phyloP scores from a whole-genome alignment of 2,329 filamentous ascomycete species.

The Coleophoma crateriformis region DNA sequence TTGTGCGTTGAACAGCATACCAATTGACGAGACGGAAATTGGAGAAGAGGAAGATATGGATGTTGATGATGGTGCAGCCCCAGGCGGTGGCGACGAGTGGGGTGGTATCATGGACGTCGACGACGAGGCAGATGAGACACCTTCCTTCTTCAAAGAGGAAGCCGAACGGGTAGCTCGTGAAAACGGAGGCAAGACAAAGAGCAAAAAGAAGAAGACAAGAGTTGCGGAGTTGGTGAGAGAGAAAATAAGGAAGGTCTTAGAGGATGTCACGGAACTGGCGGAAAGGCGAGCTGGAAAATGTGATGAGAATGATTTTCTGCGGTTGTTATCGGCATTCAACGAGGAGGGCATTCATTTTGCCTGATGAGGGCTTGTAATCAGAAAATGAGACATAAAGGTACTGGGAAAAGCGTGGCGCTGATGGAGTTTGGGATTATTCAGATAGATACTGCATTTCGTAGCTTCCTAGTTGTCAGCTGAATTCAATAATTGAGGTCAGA shows the following conservation, averaged over 20 bases:
- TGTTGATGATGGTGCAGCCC: slow-evolving; percentile 36
- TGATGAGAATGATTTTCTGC: slow-evolving; percentile 89
- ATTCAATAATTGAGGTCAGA: too few relatives aligned
- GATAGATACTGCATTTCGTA: too few relatives aligned
- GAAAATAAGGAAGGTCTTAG: slow-evolving; percentile 82
- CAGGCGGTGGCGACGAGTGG: slow-evolving; percentile 42
- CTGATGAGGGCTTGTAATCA: slow-evolving; percentile 7
- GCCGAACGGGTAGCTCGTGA: slow-evolving; percentile 27
- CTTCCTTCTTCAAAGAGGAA: slow-evolving; percentile 75
- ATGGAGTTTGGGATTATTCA: slow-evolving; percentile 2
- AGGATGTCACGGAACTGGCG: slow-evolving; percentile 71
- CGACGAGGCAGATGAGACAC: slow-evolving; percentile 56
- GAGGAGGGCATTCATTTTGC: slow-evolving; percentile 85
- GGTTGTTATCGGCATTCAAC: slow-evolving; percentile 76
- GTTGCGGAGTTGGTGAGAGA: slow-evolving; percentile 76
- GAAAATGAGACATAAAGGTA: not conserved
- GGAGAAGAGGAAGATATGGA: slow-evolving; percentile 39
- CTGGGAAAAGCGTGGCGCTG: slow-evolving; percentile 20
- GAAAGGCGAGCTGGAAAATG: slow-evolving; percentile 81
- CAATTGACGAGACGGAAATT: slow-evolving; percentile 62
- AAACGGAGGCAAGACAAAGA: slow-evolving; percentile 50
- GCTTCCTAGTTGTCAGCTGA: too few relatives aligned
- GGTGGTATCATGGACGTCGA: slow-evolving; percentile 46
- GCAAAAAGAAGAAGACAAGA: slow-evolving; percentile 72
- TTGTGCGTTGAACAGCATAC: slow-evolving; percentile 80